phyloP scores from a whole-genome alignment of 768 basidiomycete genomes.

The Leccinum boreale region DNA sequence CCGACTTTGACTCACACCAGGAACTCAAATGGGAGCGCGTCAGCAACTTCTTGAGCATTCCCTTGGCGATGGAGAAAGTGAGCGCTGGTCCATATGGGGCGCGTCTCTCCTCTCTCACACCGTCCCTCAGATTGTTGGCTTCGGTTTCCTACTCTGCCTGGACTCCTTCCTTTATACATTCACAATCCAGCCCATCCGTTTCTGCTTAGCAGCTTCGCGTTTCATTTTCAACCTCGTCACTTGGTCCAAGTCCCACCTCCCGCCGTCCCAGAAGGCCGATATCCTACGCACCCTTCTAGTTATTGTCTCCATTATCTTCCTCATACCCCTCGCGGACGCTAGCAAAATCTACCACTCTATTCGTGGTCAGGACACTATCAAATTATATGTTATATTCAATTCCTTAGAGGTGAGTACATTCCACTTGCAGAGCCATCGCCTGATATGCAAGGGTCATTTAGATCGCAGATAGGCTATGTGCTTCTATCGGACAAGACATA shows the following conservation, averaged over 20 bases:
- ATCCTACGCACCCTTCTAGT: constrained; percentile 81
- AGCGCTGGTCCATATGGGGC: constrained; percentile 5
- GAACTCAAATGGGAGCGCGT: constrained; percentile 96
- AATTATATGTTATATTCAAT: constrained; percentile 98
- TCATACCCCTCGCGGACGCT: constrained; percentile 85
- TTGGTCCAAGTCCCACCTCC: constrained; percentile 53
- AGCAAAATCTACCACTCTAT: constrained; percentile 99
- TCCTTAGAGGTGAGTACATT: constrained; percentile 80
- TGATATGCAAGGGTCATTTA: constrained; percentile 28
- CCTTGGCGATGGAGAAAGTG: constrained; percentile 91
- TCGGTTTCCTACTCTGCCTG: constrained; percentile 90
- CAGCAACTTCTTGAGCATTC: constrained; percentile 91
- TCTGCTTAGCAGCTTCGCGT: constrained; percentile 58
- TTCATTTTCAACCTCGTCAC: constrained; percentile 50
- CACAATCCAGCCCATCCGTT: constrained; percentile 94
- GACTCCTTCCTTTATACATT: constrained; percentile 98
- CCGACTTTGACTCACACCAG: constrained; percentile 93
- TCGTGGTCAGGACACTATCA: constrained; percentile 97
- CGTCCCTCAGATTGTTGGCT: constrained; percentile 69
- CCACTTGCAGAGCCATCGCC: neutral
- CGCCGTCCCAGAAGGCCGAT: constrained; percentile 90
- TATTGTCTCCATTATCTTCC: constrained; percentile 64
- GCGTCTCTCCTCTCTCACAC: constrained; percentile 4
- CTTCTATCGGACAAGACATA: constrained; percentile 96
- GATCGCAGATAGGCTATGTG: constrained; percentile 94